These are phyloP conservation scores for Clavispora asparagi DNA, from an alignment of 805 yeast species.

Conservation along the genomic window DNA sequence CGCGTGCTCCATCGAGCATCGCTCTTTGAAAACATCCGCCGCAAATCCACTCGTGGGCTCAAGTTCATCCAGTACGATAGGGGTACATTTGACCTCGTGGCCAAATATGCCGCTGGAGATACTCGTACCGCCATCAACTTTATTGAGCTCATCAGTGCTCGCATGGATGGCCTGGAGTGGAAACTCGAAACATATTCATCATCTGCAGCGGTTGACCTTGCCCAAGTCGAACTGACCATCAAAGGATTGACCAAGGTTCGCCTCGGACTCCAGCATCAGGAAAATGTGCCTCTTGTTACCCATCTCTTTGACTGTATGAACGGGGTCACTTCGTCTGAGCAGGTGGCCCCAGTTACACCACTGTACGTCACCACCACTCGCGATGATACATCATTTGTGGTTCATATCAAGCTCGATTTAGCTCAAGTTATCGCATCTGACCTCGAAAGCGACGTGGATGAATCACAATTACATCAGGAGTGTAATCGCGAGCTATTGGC, in stretches of 20 bases:
- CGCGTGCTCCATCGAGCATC: conserved; percentile 56
- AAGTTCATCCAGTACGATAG: conserved; percentile 13
- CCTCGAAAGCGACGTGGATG: neutral
- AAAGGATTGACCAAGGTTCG: conserved; percentile 7
- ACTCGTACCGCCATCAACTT: conserved; percentile 29
- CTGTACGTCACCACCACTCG: neutral
- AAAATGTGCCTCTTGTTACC: conserved; percentile 13
- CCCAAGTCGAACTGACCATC: conserved; percentile 1
- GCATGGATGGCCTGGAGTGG: neutral
- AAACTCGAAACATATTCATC: neutral
- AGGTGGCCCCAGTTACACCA: neutral
- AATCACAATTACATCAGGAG: neutral
- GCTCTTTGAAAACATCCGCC: conserved; percentile 27
- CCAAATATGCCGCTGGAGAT: conserved; percentile 24
- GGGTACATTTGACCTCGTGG: conserved; percentile 13
- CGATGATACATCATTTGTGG: neutral
- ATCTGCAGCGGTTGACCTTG: neutral
- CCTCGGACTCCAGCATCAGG: conserved; percentile 14
- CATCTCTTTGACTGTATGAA: conserved; percentile 12
- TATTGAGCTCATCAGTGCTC: conserved; percentile 25
- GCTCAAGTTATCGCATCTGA: neutral
- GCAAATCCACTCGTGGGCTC: conserved; percentile 9
- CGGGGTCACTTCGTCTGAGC: neutral
- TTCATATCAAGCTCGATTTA: neutral
- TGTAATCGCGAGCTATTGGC: neutral